phyloP scores from a whole-genome alignment of 2,329 filamentous ascomycete genomes.

The Zymoseptoria ardabiliae region DNA sequence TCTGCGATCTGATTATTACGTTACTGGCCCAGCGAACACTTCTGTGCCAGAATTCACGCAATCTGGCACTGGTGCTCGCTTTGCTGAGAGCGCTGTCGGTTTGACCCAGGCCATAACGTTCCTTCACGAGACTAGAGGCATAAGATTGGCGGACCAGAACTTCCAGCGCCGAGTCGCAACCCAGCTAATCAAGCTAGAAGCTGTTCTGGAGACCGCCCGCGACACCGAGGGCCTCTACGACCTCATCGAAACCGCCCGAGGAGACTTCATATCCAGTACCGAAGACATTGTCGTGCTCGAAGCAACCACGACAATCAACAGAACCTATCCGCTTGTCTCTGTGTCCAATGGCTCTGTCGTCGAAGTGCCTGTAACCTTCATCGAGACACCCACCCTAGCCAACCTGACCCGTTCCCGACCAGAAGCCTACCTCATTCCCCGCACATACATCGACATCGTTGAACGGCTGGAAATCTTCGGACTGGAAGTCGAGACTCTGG shows the following conservation, averaged over 20 bases:
- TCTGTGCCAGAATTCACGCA: slow-evolving; percentile 13
- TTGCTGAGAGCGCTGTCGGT: slow-evolving; percentile 13
- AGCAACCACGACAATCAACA: slow-evolving; percentile 9
- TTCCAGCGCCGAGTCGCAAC: slow-evolving; percentile 15
- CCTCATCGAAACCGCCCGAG: slow-evolving; percentile 10
- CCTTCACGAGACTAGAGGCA: slow-evolving; percentile 13
- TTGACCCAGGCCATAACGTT: slow-evolving; percentile 15
- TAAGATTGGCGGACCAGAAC: slow-evolving; percentile 16
- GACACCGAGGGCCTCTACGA: slow-evolving; percentile 7
- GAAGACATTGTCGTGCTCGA: slow-evolving; percentile 20
- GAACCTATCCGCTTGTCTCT: slow-evolving; percentile 18
- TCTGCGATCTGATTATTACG: slow-evolving; percentile 31
- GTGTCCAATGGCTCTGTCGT: slow-evolving; percentile 12
- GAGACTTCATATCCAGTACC: slow-evolving; percentile 14
- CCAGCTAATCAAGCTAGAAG: slow-evolving; percentile 12
- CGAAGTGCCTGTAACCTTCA: slow-evolving; percentile 11
- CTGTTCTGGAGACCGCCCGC: slow-evolving; percentile 10
- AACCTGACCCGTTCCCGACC: slow-evolving; percentile 18
- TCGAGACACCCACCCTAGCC: slow-evolving; percentile 14
- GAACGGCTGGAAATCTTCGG: slow-evolving; percentile 19
- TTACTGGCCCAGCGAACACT: slow-evolving; percentile 19
- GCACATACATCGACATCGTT: slow-evolving; percentile 19
- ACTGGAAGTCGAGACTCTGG: slow-evolving; percentile 18
- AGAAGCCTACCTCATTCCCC: slow-evolving; percentile 23
- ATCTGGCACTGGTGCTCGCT: slow-evolving; percentile 10